Conservation (phyloP, 2,329 filamentous ascomycete genomes). For the Apiospora malaysiana region DNA sequence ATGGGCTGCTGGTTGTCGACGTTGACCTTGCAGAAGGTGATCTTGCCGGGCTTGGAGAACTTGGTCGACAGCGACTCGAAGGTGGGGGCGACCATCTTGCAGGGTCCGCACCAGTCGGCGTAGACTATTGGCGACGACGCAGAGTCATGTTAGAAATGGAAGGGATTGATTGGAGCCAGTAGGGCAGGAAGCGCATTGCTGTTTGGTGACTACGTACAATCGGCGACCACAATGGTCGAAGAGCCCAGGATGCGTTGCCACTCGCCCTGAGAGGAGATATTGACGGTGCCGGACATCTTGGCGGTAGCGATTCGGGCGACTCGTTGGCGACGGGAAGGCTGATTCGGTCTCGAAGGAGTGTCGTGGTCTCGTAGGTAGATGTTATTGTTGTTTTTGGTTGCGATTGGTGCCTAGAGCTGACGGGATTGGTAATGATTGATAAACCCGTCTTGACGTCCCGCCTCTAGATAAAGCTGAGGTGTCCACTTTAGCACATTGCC, state of each 20-base stretch:
- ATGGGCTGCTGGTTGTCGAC: constrained; percentile 83
- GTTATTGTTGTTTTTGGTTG: constrained; percentile 10
- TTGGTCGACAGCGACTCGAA: constrained; percentile 85
- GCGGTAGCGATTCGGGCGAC: background rate
- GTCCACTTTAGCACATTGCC: background rate
- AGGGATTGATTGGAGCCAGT: background rate
- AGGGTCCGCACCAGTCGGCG: constrained; percentile 93
- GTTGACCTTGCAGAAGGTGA: constrained; percentile 92
- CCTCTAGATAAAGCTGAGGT: constrained; percentile 14
- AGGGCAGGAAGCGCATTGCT: background rate
- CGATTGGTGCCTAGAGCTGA: background rate
- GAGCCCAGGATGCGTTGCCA: constrained; percentile 75
- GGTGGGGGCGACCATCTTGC: constrained; percentile 87
- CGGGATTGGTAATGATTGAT: constrained; percentile 14
- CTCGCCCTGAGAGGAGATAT: constrained; percentile 70
- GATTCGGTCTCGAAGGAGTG: background rate
- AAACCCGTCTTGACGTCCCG: background rate
- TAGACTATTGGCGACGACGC: constrained; percentile 68
- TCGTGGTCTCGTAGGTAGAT: constrained; percentile 17
- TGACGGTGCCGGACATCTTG: constrained; percentile 53
- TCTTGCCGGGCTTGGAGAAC: constrained; percentile 78
- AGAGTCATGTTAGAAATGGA: background rate
- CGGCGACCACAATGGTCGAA: constrained; percentile 82
- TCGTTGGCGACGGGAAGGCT: background rate
- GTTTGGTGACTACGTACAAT: constrained; percentile 69